phyloP scores from a whole-genome alignment of 768 basidiomycete species.

The Kwoniella newhampshirensis region DNA sequence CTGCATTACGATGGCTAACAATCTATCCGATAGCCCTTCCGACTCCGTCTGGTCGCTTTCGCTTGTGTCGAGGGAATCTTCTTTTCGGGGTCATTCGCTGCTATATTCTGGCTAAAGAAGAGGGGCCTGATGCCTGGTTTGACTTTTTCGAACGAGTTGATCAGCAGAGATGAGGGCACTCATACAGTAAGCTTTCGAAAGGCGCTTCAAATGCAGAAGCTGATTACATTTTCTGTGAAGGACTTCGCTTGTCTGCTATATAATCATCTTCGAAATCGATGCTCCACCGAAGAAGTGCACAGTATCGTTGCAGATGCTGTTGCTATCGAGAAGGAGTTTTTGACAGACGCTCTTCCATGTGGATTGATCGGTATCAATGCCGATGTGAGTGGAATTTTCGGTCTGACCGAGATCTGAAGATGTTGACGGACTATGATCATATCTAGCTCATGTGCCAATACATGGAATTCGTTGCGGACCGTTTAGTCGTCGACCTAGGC shows the following conservation, averaged over 20 bases:
- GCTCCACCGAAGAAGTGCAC: constrained; percentile 40
- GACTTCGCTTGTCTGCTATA: constrained; percentile 15
- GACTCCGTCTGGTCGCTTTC: constrained; percentile 45
- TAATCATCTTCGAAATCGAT: constrained; percentile 42
- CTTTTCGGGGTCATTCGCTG: constrained; percentile 53
- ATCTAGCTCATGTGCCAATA: constrained; percentile 53
- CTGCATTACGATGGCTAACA: neutral
- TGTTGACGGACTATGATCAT: neutral
- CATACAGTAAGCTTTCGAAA: constrained; percentile 24
- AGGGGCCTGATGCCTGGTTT: constrained; percentile 53
- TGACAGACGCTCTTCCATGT: constrained; percentile 51
- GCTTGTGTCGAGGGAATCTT: constrained; percentile 54
- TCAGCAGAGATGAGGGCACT: constrained; percentile 48
- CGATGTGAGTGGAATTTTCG: constrained; percentile 13
- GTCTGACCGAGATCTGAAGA: neutral
- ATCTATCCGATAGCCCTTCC: constrained; percentile 12
- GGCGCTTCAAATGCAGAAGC: too few species aligned
- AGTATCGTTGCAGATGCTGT: constrained; percentile 51
- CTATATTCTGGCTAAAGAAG: constrained; percentile 55
- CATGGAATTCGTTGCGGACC: constrained; percentile 53
- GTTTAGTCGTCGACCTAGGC: constrained; percentile 49
- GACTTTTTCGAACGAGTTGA: constrained; percentile 50
- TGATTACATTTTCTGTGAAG: too few species aligned
- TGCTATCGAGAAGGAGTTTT: constrained; percentile 52
- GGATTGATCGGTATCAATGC: constrained; percentile 52